A percentile compares a stretch with the other conserved stretches of the same genome.
These are phyloP conservation scores for Nicotiana knightiana DNA, from an alignment of 257 asterid genomes.

Conservation along the genomic window DNA sequence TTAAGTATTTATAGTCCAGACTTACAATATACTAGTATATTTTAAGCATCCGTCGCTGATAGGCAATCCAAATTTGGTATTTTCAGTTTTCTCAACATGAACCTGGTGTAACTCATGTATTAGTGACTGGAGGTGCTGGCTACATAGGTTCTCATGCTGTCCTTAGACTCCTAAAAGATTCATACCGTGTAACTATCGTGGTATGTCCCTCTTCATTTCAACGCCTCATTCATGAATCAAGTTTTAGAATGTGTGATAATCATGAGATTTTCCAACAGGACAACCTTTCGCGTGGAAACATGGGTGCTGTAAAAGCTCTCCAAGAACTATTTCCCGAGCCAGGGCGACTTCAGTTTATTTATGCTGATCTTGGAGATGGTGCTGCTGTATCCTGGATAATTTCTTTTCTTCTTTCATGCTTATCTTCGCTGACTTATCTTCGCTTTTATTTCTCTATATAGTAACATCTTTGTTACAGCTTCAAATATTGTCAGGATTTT, in stretches of 20 bases:
- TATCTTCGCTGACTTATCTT: neutral
- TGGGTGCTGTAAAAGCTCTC: slow-evolving; percentile 72
- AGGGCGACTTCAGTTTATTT: slow-evolving; percentile 70
- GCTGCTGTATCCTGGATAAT: slow-evolving; percentile 40
- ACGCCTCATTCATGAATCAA: neutral
- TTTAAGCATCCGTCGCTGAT: neutral
- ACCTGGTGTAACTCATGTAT: slow-evolving; percentile 72
- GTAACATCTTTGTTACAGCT: neutral
- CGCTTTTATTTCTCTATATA: neutral
- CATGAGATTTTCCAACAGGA: slow-evolving; percentile 33
- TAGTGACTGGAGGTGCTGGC: slow-evolving; percentile 95
- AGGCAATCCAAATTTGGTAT: neutral
- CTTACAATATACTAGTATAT: neutral
- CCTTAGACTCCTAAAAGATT: slow-evolving; percentile 68
- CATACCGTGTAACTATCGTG: slow-evolving; percentile 80
- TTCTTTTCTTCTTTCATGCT: neutral
- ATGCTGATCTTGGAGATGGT: slow-evolving; percentile 74
- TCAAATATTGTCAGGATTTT: neutral
- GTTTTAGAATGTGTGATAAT: neutral
- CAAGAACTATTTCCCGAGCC: slow-evolving; percentile 71
- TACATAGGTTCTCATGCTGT: slow-evolving; percentile 88
- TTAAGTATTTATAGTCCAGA: neutral
- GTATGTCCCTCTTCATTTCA: slow-evolving; percentile 26
- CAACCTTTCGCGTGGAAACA: slow-evolving; percentile 79
- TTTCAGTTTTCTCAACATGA: slow-evolving; percentile 68